These are phyloP conservation scores for Penicillium mononematosum DNA, from an alignment of 495 filamentous ascomycete genomes.

Conservation along the genomic window DNA sequence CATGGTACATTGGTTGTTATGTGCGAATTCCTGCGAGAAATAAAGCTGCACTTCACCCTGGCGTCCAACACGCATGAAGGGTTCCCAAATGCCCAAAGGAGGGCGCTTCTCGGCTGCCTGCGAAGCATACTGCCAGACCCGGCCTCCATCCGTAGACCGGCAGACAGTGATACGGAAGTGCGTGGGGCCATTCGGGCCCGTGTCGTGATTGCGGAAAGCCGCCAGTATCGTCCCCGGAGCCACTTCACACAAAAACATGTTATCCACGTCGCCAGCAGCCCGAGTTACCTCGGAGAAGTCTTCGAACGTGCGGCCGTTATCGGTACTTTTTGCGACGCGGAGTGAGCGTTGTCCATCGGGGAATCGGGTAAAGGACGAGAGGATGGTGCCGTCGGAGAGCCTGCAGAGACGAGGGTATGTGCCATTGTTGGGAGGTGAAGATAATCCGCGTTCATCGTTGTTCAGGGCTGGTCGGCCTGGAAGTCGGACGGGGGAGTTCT, in stretches of 20 bases:
- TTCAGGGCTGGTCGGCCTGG: constrained; percentile 30
- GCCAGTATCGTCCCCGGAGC: constrained; percentile 50
- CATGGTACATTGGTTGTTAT: constrained; percentile 61
- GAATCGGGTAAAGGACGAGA: constrained; percentile 42
- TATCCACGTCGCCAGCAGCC: constrained; percentile 54
- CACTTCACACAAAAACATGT: constrained; percentile 55
- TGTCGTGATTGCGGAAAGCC: constrained; percentile 62
- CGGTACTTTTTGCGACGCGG: constrained; percentile 36
- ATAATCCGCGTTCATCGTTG: constrained; percentile 40
- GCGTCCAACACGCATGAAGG: constrained; percentile 53
- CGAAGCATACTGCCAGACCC: constrained; percentile 53
- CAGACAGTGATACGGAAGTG: constrained; percentile 63
- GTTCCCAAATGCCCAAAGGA: constrained; percentile 59
- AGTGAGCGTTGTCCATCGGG: constrained; percentile 32
- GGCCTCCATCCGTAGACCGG: constrained; percentile 53
- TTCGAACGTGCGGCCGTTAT: constrained; percentile 37
- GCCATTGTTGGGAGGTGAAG: constrained; percentile 42
- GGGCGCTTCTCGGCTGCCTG: constrained; percentile 47
- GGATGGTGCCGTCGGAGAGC: constrained; percentile 40
- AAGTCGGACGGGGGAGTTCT: constrained; percentile 5
- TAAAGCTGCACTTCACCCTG: constrained; percentile 56
- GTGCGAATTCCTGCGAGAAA: constrained; percentile 55
- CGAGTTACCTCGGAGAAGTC: constrained; percentile 41
- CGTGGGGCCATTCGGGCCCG: constrained; percentile 35
- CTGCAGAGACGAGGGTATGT: constrained; percentile 43